Conservation (phyloP, 139 green algal species). For the Pycnococcus provasolii region DNA sequence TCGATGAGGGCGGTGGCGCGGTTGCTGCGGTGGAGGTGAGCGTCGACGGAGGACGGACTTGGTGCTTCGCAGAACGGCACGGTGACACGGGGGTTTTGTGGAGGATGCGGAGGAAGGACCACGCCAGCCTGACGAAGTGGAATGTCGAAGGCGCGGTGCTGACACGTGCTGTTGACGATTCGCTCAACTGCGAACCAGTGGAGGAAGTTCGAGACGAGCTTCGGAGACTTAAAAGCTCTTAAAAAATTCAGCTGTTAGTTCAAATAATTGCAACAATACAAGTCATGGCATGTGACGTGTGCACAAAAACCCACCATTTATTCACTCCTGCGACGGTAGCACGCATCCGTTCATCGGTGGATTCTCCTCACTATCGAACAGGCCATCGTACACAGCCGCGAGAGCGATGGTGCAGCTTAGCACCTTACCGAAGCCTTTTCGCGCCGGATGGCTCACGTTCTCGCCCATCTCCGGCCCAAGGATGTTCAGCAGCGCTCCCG, state of each 20-base stretch:
- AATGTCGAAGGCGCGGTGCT: background rate
- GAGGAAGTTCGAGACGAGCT: background rate
- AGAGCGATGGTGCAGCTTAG: constrained; percentile 7
- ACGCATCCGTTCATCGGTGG: too few species aligned
- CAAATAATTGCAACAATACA: too few species aligned
- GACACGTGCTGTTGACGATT: constrained; percentile 3
- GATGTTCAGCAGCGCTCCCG: constrained; percentile 52
- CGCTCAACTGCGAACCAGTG: constrained; percentile 2
- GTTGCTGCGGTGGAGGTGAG: constrained; percentile 5
- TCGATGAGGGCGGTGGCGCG: background rate
- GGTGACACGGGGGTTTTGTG: background rate
- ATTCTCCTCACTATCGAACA: constrained; percentile 1
- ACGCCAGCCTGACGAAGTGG: background rate
- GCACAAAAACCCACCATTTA: too few species aligned
- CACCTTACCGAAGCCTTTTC: constrained; percentile 17
- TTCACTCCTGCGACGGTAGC: too few species aligned
- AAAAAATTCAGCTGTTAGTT: too few species aligned
- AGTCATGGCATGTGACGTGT: too few species aligned
- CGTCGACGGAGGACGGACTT: background rate
- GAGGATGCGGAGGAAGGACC: too few species aligned
- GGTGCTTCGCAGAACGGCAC: background rate
- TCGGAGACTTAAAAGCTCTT: too few species aligned
- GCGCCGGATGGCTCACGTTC: background rate
- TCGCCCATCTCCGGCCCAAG: constrained; percentile 39
- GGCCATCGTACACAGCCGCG: background rate